Evolutionary conservation across 768 basidiomycete genomes (phyloP).

Genomic region (Suillus weaverae): DNA sequence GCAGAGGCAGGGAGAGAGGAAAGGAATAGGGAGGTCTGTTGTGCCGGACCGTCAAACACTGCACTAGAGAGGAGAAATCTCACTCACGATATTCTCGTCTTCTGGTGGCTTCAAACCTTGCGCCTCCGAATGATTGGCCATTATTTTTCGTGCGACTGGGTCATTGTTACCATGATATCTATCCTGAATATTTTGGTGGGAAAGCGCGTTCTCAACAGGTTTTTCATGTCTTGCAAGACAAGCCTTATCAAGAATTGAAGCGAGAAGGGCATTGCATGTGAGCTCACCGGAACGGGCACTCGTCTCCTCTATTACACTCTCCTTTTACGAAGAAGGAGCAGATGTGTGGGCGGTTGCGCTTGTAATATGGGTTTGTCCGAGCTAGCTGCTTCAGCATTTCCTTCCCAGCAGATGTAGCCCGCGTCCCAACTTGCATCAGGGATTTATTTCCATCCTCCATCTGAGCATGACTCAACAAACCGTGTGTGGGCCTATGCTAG

Average conservation of each 20-base stretch:
- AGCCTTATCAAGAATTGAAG: conserved; percentile 7
- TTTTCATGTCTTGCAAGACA: conserved; percentile 71
- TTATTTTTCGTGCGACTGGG: conserved; percentile 90
- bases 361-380: conserved; percentile 95
- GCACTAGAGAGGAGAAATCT: background rate
- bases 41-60: conserved; percentile 9
- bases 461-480: conserved; percentile 37
- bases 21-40: conserved; percentile 83
- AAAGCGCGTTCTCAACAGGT: conserved; percentile 76
- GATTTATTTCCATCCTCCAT: conserved; percentile 68
- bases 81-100: conserved; percentile 78
- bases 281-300: conserved; percentile 81
- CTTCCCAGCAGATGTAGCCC: conserved; percentile 79
- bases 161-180: conserved; percentile 92
- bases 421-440: conserved; percentile 52
- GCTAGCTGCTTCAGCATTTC: conserved; percentile 97
- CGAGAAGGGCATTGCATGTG: conserved; percentile 16
- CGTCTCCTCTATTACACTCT: conserved; percentile 85
- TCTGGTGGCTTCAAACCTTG: conserved; percentile 90
- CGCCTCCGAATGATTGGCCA: conserved; percentile 73
- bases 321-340: conserved; percentile 97
- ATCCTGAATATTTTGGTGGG: conserved; percentile 93
- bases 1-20: conserved; percentile 70
- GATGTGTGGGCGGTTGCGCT: conserved; percentile 90
- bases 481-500: background rate